Conservation (phyloP, 805 yeast species). For the Scheffersomyces coipomensis region DNA sequence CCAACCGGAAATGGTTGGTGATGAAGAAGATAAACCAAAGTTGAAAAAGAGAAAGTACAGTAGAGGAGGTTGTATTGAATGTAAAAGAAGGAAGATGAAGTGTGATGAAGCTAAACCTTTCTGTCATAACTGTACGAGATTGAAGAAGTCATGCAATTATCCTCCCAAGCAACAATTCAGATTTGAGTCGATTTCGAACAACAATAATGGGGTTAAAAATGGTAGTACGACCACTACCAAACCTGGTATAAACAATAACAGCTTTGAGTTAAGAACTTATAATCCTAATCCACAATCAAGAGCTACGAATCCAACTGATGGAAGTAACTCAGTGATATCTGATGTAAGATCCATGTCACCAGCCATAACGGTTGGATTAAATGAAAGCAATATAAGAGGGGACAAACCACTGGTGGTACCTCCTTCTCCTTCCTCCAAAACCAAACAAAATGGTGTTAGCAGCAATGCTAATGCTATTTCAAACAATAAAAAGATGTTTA, state of each 20-base stretch:
- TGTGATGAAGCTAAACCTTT: slow-evolving; percentile 40
- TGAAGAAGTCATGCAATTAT: slow-evolving; percentile 31
- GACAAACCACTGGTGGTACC: too few relatives aligned
- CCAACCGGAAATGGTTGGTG: neutral
- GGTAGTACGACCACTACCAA: neutral
- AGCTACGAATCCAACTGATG: too few relatives aligned
- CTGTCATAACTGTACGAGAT: slow-evolving; percentile 35
- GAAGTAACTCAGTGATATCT: neutral
- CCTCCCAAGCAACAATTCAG: slow-evolving; percentile 12
- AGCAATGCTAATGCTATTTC: neutral
- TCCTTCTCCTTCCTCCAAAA: too few relatives aligned
- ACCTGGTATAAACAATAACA: neutral
- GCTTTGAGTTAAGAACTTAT: neutral
- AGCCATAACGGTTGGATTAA: neutral
- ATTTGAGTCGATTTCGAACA: slow-evolving; percentile 7
- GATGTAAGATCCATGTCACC: neutral
- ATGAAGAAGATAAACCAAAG: neutral
- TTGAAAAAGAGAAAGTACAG: slow-evolving; percentile 38
- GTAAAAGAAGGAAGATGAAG: slow-evolving; percentile 43
- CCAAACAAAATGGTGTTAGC: neutral
- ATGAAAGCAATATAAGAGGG: neutral
- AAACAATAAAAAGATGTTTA: slow-evolving; percentile 4
- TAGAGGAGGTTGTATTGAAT: slow-evolving; percentile 41
- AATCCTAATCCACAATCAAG: neutral
- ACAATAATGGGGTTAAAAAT: too few relatives aligned